Evolutionary conservation across 1,284 basidiomycete genomes (phyloP), one percentile per base, ranked within the genome.

Genomic region (Exobasidium cylindrosporum): DNA sequence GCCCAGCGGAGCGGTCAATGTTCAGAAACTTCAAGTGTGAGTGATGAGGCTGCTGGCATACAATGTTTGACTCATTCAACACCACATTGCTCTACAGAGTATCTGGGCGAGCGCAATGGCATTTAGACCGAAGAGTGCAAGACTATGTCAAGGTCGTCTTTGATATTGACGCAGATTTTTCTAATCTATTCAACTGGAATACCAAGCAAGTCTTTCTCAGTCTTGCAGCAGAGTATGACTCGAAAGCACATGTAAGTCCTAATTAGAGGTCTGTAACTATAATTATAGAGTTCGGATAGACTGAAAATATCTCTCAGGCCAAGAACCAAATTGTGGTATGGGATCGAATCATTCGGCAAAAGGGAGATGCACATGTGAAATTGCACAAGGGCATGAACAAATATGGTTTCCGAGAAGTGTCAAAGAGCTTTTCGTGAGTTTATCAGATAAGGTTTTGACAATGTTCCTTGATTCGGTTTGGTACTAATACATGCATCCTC

Each of bases 151-250:
- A 70, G 60, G 66, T 70, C 13, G 46, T 54, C 11, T 59, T 72
- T 53, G 65, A 72, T 55, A 58, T 69, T 31, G 64, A 60, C 28
- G 64, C 73, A 89, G 92, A 95, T 81, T 82, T 94, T 13, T 83
- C 84, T 11, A 85, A 90, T 2, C 83, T 95, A 21, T 95, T 94
- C 82, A 84, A 91, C 79, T 95, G 92, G 91, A 95, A 95, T 79
- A 95, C 92, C 11, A 95, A 95, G 80, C 92, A 95, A 77, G 79
- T 95, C 17, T 94, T 95, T 77, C 80, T 94, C 23, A 69, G 67
- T 29, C 29, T 78, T 0, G 61, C 63, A 11, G 74, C 71, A 1
- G 50, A 62, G 1, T 78, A 76, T 50, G 54, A 62, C 10, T 60
- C 66, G 10, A 26, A 52, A 4, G 64, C 67, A n/a, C 68, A 74